Percentiles rank a stretch among this genome's conserved stretches.
These are phyloP conservation scores for Penstemon newberryi DNA, from an alignment of 257 asterid genomes.

Conservation along the genomic window DNA sequence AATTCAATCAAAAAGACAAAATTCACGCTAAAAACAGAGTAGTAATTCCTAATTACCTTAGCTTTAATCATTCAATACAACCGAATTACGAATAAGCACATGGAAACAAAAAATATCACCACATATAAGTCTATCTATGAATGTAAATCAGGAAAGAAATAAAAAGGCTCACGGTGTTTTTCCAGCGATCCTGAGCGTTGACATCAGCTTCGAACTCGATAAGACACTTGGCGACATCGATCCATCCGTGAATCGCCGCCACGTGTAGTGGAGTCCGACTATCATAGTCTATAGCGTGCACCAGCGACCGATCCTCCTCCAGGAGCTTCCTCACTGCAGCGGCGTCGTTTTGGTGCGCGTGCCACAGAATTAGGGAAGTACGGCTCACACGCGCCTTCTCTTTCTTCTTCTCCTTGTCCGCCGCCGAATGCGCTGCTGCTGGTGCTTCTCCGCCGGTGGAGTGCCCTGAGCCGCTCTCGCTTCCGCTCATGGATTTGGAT, in stretches of 20 bases:
- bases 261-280: constrained; percentile 93
- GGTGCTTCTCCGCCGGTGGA: constrained; percentile 49
- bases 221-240: constrained; percentile 76
- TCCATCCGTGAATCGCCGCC: constrained; percentile 95
- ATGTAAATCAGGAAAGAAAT: too few relatives aligned
- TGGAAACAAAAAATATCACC: not conserved
- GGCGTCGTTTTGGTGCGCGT: constrained; percentile 90
- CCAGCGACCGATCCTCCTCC: constrained; percentile 78
- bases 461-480: constrained; percentile 69
- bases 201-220: constrained; percentile 77
- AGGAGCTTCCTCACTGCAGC: constrained; percentile 75
- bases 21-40: not conserved
- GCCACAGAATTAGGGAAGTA: constrained; percentile 87
- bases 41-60: not conserved
- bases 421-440: constrained; percentile 23
- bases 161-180: constrained; percentile 59
- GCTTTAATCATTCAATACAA: constrained; percentile 22
- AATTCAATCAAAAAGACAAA: not conserved
- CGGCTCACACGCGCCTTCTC: constrained; percentile 83
- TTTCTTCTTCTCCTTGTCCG: constrained; percentile 58
- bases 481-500: constrained; percentile 59
- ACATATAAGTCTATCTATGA: not conserved
- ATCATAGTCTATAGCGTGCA: constrained; percentile 87
- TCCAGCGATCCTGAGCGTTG: constrained; percentile 99
- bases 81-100: constrained; percentile 8